Base-by-base conservation (phyloP, 345 rosid species). In the Passiflora organensis region DNA sequence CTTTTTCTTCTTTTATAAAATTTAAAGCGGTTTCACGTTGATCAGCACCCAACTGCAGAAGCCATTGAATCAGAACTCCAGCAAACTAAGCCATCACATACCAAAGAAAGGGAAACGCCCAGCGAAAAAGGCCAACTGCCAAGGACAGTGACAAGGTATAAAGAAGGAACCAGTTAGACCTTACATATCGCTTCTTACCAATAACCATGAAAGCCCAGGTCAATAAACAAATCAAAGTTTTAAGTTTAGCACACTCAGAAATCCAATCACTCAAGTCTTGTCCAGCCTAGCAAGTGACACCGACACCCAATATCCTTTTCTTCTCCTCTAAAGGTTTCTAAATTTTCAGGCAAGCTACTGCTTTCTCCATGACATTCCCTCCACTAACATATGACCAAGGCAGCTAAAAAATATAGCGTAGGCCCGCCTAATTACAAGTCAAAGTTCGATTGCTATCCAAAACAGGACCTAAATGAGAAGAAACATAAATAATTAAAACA, bases 11-110 rank as follows among this genome's bases (percentile, higher is more conserved):
- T 43, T 43, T 25, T 58, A n/a, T n/a, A n/a, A n/a, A 57, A 43
- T 53, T 43, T 49, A 45, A 47, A 68, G 48, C 32, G 17, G 48
- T 56, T 25, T 45, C 64, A 62, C 57, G 52, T 60, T 60, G 64
- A 65, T 52, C 55, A 65, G 62, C 42, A 6, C 48, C 59, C 56
- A 44, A 48, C 60, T 57, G 55, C 49, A 68, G 47, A 62, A 54
- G 42, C 58, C 28, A 46, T 12, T 53, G 43, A 43, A 21, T 53
- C 43, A 57, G n/a, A 59, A 54, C 37, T 28, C 34, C n/a, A n/a
- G n/a, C n/a, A n/a, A n/a, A n/a, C n/a, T n/a, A n/a, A n/a, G n/a
- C n/a, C n/a, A n/a, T n/a, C n/a, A n/a, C n/a, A n/a, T n/a, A n/a
- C n/a, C 8, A 28, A 28, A 28, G 34, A 28, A 28, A 28, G 34